A percentile compares a stretch with the other conserved stretches of the same genome.
Evolutionary conservation across 2,329 filamentous ascomycete genomes (phyloP).

Genomic region (Akanthomyces muscarius): DNA sequence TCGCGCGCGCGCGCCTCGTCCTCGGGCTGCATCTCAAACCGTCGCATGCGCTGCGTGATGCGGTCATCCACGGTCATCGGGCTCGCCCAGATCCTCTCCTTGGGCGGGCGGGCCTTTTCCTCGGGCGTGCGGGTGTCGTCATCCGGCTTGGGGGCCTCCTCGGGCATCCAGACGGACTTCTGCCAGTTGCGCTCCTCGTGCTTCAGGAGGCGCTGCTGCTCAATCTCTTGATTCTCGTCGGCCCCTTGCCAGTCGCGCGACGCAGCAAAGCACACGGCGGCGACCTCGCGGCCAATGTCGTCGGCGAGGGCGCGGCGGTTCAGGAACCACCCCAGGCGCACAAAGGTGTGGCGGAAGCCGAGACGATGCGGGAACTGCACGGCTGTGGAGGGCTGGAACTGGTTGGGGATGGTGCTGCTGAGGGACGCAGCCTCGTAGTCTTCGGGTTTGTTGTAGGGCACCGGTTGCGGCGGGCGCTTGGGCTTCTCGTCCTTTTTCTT

Average conservation of each 20-base stretch:
- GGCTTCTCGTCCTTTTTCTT: conserved; percentile 46
- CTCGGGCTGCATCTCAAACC: conserved; percentile 65
- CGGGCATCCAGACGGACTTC: conserved; percentile 66
- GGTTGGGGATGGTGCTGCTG: conserved; percentile 61
- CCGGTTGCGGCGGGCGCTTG: conserved; percentile 57
- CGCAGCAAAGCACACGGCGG: conserved; percentile 70
- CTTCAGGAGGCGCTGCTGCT: conserved; percentile 53
- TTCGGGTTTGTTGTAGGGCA: conserved; percentile 68
- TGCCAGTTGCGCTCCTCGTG: conserved; percentile 79
- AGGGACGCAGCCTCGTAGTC: conserved; percentile 67
- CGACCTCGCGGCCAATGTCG: conserved; percentile 79
- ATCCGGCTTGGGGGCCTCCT: conserved; percentile 30
- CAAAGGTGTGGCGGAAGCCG: conserved; percentile 86
- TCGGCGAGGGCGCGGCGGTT: conserved; percentile 83
- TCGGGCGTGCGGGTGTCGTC: conserved; percentile 30
- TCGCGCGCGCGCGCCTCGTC: conserved; percentile 63
- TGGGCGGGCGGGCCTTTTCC: conserved; percentile 44
- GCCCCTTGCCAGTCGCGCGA: conserved; percentile 44
- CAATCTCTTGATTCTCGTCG: conserved; percentile 29
- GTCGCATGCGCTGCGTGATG: conserved; percentile 74
- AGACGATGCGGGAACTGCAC: conserved; percentile 85
- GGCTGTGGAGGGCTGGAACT: conserved; percentile 68
- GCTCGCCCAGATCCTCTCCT: conserved; percentile 72
- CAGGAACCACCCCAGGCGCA: conserved; percentile 81
- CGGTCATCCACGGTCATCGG: conserved; percentile 72